These are phyloP conservation scores for Sporothrix globosa DNA, from an alignment of 2,329 filamentous ascomycete species.

Conservation along the genomic window DNA sequence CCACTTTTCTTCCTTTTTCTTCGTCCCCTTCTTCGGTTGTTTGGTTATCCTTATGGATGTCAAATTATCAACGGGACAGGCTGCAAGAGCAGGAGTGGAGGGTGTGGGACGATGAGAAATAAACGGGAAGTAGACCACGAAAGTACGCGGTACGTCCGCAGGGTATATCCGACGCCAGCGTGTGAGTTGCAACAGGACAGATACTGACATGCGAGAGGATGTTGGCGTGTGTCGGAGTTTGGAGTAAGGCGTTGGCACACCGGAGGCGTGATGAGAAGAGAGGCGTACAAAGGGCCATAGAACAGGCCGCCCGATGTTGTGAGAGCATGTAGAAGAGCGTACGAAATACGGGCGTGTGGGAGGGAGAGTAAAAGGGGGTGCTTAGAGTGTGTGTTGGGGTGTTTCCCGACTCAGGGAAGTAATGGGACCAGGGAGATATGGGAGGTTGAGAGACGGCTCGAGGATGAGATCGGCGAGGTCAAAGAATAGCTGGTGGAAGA, in stretches of 20 bases:
- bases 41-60: not conserved
- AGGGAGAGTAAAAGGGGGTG: slow-evolving; percentile 11
- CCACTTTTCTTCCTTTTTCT: slow-evolving; percentile 6
- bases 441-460: not conserved
- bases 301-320: slow-evolving; percentile 5
- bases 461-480: too few relatives aligned
- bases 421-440: not conserved
- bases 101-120: slow-evolving; percentile 14
- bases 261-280: slow-evolving; percentile 1
- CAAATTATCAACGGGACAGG: not conserved
- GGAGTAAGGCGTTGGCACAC: not conserved
- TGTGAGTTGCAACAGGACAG: slow-evolving; percentile 17
- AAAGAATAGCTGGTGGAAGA: too few relatives aligned
- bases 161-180: not conserved
- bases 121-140: slow-evolving; percentile 3
- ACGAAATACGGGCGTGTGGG: slow-evolving; percentile 7
- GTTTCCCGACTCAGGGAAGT: not conserved
- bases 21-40: not conserved
- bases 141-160: slow-evolving; percentile 6
- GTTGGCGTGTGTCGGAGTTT: slow-evolving; percentile 9
- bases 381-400: not conserved
- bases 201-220: not conserved
- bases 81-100: not conserved
- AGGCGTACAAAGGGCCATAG: slow-evolving; percentile 17
- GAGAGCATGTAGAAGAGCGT: not conserved